Percentiles rank a stretch among this genome's conserved stretches.
Evolutionary conservation across 2,329 filamentous ascomycete genomes (phyloP).

Genomic region (Zalaria obscura): DNA sequence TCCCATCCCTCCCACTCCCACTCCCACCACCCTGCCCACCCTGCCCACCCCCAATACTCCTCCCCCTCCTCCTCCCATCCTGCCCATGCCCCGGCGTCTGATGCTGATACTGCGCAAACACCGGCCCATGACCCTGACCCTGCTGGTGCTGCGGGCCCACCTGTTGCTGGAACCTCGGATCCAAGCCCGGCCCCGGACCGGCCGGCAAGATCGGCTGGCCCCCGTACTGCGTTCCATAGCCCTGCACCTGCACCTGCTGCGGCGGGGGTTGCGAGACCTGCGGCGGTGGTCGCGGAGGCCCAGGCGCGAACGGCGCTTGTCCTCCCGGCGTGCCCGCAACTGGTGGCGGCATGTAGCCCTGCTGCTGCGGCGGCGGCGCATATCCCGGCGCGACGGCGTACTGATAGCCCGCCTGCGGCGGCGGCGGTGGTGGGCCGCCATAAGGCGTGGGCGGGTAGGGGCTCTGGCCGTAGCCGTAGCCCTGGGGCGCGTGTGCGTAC

Average conservation of each 20-base stretch:
- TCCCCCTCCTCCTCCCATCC: conserved; percentile 1
- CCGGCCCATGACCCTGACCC: too few relatives aligned
- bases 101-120: conserved; percentile 6
- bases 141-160: conserved; percentile 1
- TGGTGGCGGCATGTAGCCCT: too few relatives aligned
- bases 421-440: neutral
- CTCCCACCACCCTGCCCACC: too few relatives aligned
- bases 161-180: neutral
- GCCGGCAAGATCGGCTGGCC: conserved; percentile 25
- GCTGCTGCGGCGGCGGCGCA: neutral
- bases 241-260: conserved; percentile 7
- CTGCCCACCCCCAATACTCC: neutral
- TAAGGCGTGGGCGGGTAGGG: neutral
- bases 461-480: conserved; percentile 2
- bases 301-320: neutral
- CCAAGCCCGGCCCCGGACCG: conserved; percentile 16
- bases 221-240: conserved; percentile 20
- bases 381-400: neutral
- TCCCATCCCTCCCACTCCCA: too few relatives aligned
- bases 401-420: neutral
- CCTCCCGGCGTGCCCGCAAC: too few relatives aligned
- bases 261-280: neutral
- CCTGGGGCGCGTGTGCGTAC: too few relatives aligned
- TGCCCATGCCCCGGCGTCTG: neutral
- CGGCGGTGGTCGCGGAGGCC: conserved; percentile 1